Conservation (phyloP, 306 rosid species). For the Sophora flavescens region DNA sequence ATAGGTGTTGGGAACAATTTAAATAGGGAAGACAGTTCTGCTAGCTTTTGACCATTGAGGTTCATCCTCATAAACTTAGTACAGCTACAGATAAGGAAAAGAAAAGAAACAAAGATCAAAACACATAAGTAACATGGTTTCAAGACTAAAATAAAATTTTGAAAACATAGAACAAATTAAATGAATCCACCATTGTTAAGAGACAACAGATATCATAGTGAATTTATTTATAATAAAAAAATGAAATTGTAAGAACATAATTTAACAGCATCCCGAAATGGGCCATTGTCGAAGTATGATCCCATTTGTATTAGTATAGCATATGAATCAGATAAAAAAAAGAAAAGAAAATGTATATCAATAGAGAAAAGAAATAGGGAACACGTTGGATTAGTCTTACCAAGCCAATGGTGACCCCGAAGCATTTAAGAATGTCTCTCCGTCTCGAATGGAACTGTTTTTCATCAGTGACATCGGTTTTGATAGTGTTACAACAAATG, state of each 20-base stretch:
- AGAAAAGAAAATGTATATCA: background rate
- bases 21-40: conserved; percentile 4
- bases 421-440: conserved; percentile 68
- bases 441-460: conserved; percentile 51
- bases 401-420: conserved; percentile 71
- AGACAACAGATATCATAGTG: conserved; percentile 6
- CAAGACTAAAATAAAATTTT: conserved; percentile 3
- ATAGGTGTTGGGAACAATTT: background rate
- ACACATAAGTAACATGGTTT: conserved; percentile 9
- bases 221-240: background rate
- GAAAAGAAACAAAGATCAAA: background rate
- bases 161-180: conserved; percentile 9
- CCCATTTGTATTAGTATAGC: conserved; percentile 7
- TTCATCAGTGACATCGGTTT: conserved; percentile 50
- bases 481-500: conserved; percentile 63
- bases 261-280: background rate
- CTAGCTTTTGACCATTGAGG: background rate
- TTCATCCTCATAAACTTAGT: conserved; percentile 19
- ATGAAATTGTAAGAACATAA: conserved; percentile 11
- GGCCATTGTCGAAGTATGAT: background rate
- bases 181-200: background rate
- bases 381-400: conserved; percentile 58
- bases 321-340: background rate
- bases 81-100: conserved; percentile 3
- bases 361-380: background rate